phyloP scores from a whole-genome alignment of 1,139 yeast species.

The Hyphopichia wangnamkhiaoensis region DNA sequence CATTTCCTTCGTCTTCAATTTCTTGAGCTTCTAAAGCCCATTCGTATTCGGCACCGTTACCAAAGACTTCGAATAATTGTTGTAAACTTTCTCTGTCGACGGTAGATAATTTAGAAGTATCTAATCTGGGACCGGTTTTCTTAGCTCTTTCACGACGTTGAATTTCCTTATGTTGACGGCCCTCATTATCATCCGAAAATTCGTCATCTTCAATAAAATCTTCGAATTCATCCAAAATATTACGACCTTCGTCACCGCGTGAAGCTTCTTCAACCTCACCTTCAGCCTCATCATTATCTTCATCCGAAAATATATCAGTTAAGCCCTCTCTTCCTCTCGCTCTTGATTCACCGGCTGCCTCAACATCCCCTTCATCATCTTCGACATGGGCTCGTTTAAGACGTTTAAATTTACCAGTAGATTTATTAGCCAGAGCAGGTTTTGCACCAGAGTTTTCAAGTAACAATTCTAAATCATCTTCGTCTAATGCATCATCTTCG shows the following conservation, averaged over 20 bases:
- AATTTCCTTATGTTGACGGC: conserved; percentile 31
- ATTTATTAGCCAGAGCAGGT: conserved; percentile 28
- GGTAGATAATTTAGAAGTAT: conserved; percentile 65
- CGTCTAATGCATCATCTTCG: conserved; percentile 77
- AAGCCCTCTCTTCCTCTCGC: conserved; percentile 40
- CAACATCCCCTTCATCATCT: conserved; percentile 26
- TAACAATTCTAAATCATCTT: conserved; percentile 89
- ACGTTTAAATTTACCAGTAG: conserved; percentile 65
- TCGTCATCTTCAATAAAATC: conserved; percentile 98
- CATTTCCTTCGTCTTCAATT: conserved; percentile 60
- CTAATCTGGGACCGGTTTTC: conserved; percentile 41
- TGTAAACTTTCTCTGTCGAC: conserved; percentile 91
- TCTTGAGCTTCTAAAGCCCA: conserved; percentile 97
- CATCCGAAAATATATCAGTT: conserved; percentile 84
- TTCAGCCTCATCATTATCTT: conserved; percentile 55
- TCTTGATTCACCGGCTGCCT: conserved; percentile 25
- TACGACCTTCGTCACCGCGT: conserved; percentile 38
- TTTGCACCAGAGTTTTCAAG: conserved; percentile 86
- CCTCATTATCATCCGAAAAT: conserved; percentile 85
- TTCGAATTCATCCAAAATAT: conserved; percentile 78
- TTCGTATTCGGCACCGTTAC: conserved; percentile 95
- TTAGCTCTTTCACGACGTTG: conserved; percentile 44
- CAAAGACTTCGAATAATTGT: conserved; percentile 92
- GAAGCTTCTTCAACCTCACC: conserved; percentile 34
- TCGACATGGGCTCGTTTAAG: conserved; percentile 68